Evolutionary conservation across 148 eudicot species (phyloP).

Genomic region (Agrostemma githago): DNA sequence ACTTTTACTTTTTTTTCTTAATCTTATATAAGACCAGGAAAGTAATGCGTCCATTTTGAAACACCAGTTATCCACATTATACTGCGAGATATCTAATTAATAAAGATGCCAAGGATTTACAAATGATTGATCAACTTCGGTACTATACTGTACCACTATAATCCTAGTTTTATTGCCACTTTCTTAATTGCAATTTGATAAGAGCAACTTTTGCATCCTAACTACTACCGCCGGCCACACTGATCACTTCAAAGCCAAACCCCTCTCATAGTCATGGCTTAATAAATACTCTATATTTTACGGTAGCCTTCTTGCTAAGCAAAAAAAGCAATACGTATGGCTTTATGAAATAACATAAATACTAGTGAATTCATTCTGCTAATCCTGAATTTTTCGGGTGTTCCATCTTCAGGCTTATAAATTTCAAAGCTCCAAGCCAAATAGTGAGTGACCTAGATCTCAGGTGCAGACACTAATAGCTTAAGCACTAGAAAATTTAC

Average conservation of each 20-base stretch:
- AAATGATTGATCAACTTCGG: background rate
- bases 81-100: background rate
- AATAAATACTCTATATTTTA: no score
- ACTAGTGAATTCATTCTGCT: background rate
- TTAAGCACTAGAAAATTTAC: background rate
- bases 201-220: background rate
- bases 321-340: background rate
- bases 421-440: background rate
- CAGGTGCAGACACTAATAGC: background rate
- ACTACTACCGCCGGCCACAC: background rate
- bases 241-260: background rate
- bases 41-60: background rate
- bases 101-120: background rate
- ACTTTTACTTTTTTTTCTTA: background rate
- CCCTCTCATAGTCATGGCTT: background rate
- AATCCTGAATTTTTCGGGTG: background rate
- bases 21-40: background rate
- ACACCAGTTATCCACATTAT: conserved; percentile 1
- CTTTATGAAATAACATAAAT: background rate
- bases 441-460: background rate
- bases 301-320: background rate
- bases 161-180: background rate
- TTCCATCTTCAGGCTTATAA: background rate
- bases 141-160: background rate
- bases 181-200: background rate